phyloP scores from a whole-genome alignment of 148 eudicot species.

The Euryodendron excelsum region DNA sequence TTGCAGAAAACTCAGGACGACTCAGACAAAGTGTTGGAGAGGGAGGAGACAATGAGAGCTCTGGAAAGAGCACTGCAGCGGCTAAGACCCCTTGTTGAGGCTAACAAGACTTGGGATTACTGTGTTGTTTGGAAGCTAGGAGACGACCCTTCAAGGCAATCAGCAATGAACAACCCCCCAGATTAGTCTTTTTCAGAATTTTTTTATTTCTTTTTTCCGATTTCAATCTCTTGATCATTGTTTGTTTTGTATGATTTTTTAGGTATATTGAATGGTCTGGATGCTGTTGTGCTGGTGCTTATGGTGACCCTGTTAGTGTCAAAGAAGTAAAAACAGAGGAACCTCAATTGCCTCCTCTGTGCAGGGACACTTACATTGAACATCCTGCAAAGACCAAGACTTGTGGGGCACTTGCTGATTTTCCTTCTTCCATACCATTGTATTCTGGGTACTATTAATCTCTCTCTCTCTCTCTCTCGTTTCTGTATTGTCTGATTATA shows the following conservation, averaged over 20 bases:
- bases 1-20: background rate
- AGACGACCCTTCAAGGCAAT: slow-evolving; percentile 79
- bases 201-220: no score
- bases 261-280: slow-evolving; percentile 74
- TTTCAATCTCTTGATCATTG: background rate
- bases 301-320: slow-evolving; percentile 14
- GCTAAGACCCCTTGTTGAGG: slow-evolving; percentile 51
- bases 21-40: slow-evolving; percentile 7
- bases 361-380: slow-evolving; percentile 49
- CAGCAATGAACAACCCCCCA: background rate
- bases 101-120: slow-evolving; percentile 71
- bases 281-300: slow-evolving; percentile 71
- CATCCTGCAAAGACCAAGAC: slow-evolving; percentile 51
- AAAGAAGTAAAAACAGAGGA: slow-evolving; percentile 23
- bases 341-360: slow-evolving; percentile 22
- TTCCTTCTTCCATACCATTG: slow-evolving; percentile 56
- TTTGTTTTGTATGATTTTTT: slow-evolving; percentile 4
- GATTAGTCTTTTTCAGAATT: background rate
- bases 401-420: slow-evolving; percentile 53
- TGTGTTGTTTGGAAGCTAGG: slow-evolving; percentile 76
- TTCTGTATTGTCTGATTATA: background rate
- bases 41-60: slow-evolving; percentile 40
- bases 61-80: slow-evolving; percentile 46
- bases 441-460: slow-evolving; percentile 59
- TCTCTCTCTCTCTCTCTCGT: slow-evolving; percentile 6